Evolutionary conservation across 2,329 filamentous ascomycete genomes (phyloP).

Genomic region (Septoria petroselini): DNA sequence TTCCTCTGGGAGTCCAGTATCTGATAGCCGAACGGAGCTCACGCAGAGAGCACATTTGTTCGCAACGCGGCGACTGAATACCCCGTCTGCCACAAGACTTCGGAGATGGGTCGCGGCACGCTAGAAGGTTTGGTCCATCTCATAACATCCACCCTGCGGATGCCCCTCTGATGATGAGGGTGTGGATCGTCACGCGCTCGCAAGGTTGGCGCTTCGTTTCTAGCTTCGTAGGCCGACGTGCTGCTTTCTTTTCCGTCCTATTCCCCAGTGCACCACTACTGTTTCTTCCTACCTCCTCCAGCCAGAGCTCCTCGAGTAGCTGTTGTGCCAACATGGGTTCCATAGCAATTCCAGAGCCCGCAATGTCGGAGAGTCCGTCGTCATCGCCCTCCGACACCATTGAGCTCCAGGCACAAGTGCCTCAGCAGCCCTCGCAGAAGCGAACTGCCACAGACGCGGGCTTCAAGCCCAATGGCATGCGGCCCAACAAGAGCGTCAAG

Average conservation of each 20-base stretch:
- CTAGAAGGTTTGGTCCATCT: slow-evolving; percentile 17
- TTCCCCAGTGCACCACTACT: slow-evolving; percentile 11
- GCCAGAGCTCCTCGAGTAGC: slow-evolving; percentile 7
- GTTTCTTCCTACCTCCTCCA: slow-evolving; percentile 11
- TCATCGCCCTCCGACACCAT: slow-evolving; percentile 32
- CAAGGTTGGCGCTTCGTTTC: slow-evolving; percentile 23
- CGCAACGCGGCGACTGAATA: background rate
- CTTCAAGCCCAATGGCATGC: slow-evolving; percentile 48
- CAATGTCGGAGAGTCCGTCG: slow-evolving; percentile 34
- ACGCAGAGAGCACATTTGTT: background rate
- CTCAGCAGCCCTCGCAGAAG: slow-evolving; percentile 40
- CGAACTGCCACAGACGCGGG: slow-evolving; percentile 58
- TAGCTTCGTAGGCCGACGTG: slow-evolving; percentile 16
- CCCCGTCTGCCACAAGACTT: background rate
- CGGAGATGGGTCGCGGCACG: slow-evolving; percentile 26
- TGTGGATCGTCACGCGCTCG: slow-evolving; percentile 16
- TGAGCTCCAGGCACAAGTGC: slow-evolving; percentile 23
- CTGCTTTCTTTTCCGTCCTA: slow-evolving; percentile 16
- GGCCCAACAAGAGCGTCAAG: slow-evolving; percentile 62
- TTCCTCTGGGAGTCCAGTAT: background rate
- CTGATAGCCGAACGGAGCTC: background rate
- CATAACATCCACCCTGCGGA: slow-evolving; percentile 23
- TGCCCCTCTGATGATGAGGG: slow-evolving; percentile 27
- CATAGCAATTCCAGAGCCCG: slow-evolving; percentile 23
- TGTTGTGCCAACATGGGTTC: slow-evolving; percentile 25